Percentiles rank a stretch among this genome's conserved stretches.
These are phyloP conservation scores for Groenewaldozyma sp. DNA, from an alignment of 1,139 yeast species.

Conservation along the genomic window DNA sequence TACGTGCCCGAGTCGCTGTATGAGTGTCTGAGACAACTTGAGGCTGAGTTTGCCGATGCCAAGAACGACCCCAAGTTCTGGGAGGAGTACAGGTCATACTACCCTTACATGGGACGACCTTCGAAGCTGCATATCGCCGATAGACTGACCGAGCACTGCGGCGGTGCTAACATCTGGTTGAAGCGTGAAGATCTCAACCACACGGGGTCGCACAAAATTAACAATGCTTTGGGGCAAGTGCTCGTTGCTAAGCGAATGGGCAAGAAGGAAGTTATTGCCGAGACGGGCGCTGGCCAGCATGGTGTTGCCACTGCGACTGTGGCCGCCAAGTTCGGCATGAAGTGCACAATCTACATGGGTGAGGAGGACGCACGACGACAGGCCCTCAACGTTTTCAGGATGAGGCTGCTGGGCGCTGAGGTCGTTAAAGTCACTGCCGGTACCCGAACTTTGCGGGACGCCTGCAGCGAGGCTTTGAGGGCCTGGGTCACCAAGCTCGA, in stretches of 20 bases:
- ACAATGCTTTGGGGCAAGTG: slow-evolving; percentile 93
- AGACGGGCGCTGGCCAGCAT: slow-evolving; percentile 99
- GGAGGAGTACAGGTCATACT: slow-evolving; percentile 80
- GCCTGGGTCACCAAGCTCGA: slow-evolving; percentile 86
- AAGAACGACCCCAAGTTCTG: slow-evolving; percentile 84
- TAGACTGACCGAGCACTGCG: slow-evolving; percentile 77
- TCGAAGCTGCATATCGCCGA: slow-evolving; percentile 87
- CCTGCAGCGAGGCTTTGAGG: slow-evolving; percentile 94
- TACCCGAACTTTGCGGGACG: slow-evolving; percentile 92
- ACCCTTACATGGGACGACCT: slow-evolving; percentile 92
- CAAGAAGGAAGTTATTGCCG: slow-evolving; percentile 85
- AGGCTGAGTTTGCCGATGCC: slow-evolving; percentile 77
- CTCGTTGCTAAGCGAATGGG: slow-evolving; percentile 88
- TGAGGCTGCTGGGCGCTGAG: slow-evolving; percentile 91
- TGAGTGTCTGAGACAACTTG: slow-evolving; percentile 82
- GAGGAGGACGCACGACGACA: slow-evolving; percentile 99
- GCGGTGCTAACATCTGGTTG: slow-evolving; percentile 97
- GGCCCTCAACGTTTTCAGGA: slow-evolving; percentile 94
- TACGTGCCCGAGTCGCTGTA: slow-evolving; percentile 96
- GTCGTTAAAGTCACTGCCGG: slow-evolving; percentile 93
- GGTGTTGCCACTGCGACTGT: slow-evolving; percentile 99
- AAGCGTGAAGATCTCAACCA: slow-evolving; percentile 97
- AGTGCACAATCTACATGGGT: slow-evolving; percentile 97
- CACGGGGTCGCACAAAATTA: slow-evolving; percentile 96
- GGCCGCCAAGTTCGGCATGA: slow-evolving; percentile 92